A percentile compares a stretch with the other conserved stretches of the same genome.
Evolutionary conservation across 1,284 basidiomycete genomes (phyloP).

Genomic region (Trametes versicolor): DNA sequence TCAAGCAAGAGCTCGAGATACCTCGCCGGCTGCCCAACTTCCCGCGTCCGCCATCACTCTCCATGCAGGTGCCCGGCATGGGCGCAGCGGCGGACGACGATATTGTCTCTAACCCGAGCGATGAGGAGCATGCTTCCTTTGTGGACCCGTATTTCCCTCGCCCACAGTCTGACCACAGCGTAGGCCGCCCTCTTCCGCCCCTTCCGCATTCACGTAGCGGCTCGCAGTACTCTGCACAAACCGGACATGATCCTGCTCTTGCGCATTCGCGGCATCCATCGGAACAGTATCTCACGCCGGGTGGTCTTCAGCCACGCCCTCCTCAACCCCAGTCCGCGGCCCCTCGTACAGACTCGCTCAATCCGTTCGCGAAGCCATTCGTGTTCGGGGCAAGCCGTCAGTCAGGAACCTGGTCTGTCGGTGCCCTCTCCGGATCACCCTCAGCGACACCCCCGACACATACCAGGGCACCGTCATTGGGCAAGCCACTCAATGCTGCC

Average conservation of each 20-base stretch:
- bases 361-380: constrained; percentile 83
- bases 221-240: constrained; percentile 62
- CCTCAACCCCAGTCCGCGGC: constrained; percentile 31
- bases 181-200: constrained; percentile 62
- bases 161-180: constrained; percentile 36
- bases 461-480: constrained; percentile 66
- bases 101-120: constrained; percentile 84
- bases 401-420: constrained; percentile 36
- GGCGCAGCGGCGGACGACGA: constrained; percentile 59
- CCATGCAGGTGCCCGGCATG: constrained; percentile 24
- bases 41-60: constrained; percentile 69
- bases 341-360: constrained; percentile 57
- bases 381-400: constrained; percentile 65
- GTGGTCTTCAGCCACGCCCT: constrained; percentile 38
- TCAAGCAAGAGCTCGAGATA: constrained; percentile 54
- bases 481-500: constrained; percentile 75
- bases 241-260: constrained; percentile 66
- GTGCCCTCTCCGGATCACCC: constrained; percentile 36
- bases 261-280: constrained; percentile 70
- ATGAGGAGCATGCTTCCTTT: constrained; percentile 64
- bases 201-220: constrained; percentile 70
- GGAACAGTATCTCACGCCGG: constrained; percentile 43
- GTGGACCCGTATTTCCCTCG: constrained; percentile 43
- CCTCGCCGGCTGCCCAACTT: constrained; percentile 80
- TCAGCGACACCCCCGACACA: constrained; percentile 51